A percentile compares a stretch with the other conserved stretches of the same genome.
phyloP scores from a whole-genome alignment of 208 protist species.

The Trypanosoma vivax region DNA sequence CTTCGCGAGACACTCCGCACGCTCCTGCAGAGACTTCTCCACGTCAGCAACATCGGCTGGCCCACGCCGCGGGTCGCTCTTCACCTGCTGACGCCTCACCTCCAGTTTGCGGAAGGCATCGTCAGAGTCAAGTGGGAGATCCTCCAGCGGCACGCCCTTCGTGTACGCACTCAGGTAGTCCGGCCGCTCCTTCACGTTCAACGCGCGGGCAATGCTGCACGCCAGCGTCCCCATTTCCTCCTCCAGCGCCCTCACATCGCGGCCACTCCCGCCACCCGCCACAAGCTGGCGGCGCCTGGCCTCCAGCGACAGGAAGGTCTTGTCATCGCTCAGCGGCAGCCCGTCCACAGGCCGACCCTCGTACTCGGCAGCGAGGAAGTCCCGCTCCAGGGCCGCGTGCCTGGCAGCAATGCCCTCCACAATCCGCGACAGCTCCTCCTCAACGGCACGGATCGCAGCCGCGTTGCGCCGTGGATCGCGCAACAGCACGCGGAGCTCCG shows the following conservation, averaged over 20 bases:
- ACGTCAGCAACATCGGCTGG: slow-evolving; percentile 38
- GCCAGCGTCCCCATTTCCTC: slow-evolving; percentile 63
- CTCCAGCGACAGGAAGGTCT: slow-evolving; percentile 53
- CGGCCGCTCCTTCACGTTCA: slow-evolving; percentile 58
- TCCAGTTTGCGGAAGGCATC: slow-evolving; percentile 41
- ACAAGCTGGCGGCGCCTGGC: slow-evolving; percentile 48
- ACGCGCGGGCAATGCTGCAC: slow-evolving; percentile 50
- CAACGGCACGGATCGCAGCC: slow-evolving; percentile 33
- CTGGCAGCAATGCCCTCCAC: slow-evolving; percentile 39
- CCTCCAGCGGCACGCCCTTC: slow-evolving; percentile 51
- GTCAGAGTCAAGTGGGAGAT: slow-evolving; percentile 64
- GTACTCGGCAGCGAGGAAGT: slow-evolving; percentile 54
- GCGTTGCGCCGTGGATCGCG: slow-evolving; percentile 45
- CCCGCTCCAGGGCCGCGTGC: slow-evolving; percentile 39
- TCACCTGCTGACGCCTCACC: slow-evolving; percentile 53
- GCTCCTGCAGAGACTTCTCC: slow-evolving; percentile 50
- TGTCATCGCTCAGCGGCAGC: slow-evolving; percentile 46
- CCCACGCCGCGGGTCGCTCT: slow-evolving; percentile 58
- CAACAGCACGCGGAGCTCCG: slow-evolving; percentile 42
- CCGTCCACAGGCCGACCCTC: slow-evolving; percentile 47
- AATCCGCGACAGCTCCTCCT: slow-evolving; percentile 36
- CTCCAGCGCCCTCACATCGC: slow-evolving; percentile 50
- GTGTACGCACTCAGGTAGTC: slow-evolving; percentile 40
- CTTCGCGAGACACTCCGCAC: slow-evolving; percentile 51
- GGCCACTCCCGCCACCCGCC: slow-evolving; percentile 19